Evolutionary conservation across 1,284 basidiomycete species (phyloP).

Genomic region (Apiotrichum gracile): DNA sequence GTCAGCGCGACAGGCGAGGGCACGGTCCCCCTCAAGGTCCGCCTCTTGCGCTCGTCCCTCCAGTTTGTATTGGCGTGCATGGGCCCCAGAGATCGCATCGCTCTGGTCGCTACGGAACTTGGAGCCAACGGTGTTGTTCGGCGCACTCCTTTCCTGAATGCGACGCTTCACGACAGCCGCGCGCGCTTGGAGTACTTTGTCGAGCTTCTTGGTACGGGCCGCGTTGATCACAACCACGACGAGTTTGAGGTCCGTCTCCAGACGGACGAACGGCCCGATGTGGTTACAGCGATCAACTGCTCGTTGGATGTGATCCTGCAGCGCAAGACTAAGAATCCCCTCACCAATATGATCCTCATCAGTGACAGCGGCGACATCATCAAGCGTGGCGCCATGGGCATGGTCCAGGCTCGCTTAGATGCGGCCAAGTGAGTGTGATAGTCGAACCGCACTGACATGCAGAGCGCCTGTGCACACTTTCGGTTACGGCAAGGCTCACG

Average conservation of each 20-base stretch:
- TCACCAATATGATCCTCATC: constrained; percentile 85
- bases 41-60: constrained; percentile 75
- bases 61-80: constrained; percentile 75
- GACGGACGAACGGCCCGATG: constrained; percentile 85
- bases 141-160: constrained; percentile 78
- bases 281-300: constrained; percentile 92
- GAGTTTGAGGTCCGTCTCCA: constrained; percentile 65
- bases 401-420: constrained; percentile 90
- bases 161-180: constrained; percentile 64
- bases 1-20: constrained; percentile 68
- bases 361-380: constrained; percentile 86
- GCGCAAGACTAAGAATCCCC: constrained; percentile 80
- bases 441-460: background rate
- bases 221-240: constrained; percentile 40
- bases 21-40: constrained; percentile 59
- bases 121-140: constrained; percentile 69
- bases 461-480: constrained; percentile 84
- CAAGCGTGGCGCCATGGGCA: constrained; percentile 95
- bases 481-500: constrained; percentile 92
- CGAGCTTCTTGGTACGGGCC: constrained; percentile 54
- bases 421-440: constrained; percentile 63
- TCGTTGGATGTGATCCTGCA: constrained; percentile 89
- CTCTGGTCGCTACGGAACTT: constrained; percentile 78
- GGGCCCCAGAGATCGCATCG: constrained; percentile 68
- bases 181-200: constrained; percentile 68